These are phyloP conservation scores for Apophysomyces ossiformis DNA, from an alignment of 371 early-diverging fungal genomes.

Conservation along the genomic window DNA sequence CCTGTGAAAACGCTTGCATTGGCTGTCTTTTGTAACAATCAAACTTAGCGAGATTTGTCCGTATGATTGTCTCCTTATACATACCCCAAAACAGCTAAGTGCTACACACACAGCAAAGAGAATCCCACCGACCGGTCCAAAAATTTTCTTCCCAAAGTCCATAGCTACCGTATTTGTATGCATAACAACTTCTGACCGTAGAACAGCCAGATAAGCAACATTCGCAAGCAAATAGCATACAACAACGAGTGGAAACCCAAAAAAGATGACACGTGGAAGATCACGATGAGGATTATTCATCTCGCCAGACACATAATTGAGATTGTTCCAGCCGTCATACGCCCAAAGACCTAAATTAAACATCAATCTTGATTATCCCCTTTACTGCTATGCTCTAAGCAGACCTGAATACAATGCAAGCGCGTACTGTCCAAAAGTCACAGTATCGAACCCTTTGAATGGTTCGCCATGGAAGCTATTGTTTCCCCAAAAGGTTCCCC, in stretches of 20 bases:
- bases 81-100: constrained; percentile 74
- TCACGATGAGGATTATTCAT: constrained; percentile 85
- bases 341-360: constrained; percentile 80
- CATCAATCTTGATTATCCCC: constrained; percentile 1
- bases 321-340: constrained; percentile 89
- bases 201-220: constrained; percentile 84
- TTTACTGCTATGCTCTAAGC: background rate
- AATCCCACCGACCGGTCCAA: constrained; percentile 74
- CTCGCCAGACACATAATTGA: constrained; percentile 90
- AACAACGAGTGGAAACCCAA: constrained; percentile 78
- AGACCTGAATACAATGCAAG: constrained; percentile 76
- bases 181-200: constrained; percentile 71
- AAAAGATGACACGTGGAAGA: constrained; percentile 71
- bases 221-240: constrained; percentile 83
- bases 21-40: constrained; percentile 51
- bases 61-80: constrained; percentile 9
- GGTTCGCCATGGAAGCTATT: constrained; percentile 64
- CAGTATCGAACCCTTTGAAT: constrained; percentile 64
- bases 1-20: constrained; percentile 80
- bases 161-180: constrained; percentile 72
- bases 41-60: background rate
- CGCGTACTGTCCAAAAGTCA: constrained; percentile 71
- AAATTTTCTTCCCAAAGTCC: constrained; percentile 77
- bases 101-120: constrained; percentile 78
- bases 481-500: constrained; percentile 54